Base-by-base conservation (phyloP, 805 yeast genomes). In the Maudiozyma bulderi region DNA sequence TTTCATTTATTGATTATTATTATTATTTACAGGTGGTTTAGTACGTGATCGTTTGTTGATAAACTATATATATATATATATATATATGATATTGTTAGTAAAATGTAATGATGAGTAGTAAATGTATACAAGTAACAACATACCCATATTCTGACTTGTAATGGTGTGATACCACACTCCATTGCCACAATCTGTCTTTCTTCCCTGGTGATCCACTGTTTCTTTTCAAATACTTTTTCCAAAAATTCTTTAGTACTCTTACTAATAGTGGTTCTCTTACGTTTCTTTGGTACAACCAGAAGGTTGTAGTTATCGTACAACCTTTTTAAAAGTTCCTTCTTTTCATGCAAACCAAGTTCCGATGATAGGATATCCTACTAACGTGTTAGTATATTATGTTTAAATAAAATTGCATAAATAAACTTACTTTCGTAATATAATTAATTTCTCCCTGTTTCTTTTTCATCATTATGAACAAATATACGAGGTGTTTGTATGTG, bases 71-170 rank as follows among this genome's bases (percentile, higher is more conserved):
- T 15, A 37, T 34, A 34, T 34, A 34, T 34, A 34, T 34, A 34
- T 34, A 34, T 34, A 34, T 34, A 34, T 34, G 34, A 31, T 31
- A 31, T 31, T 31, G 34, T 31, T 31, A 31, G 34, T 31, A 31
- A 31, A 47, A 47, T 35, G 43, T 43, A 35, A 35, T n/a, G 13
- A 31, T 31, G 34, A 31, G 34, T 31, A 31, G 34, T 31, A 31
- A 31, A 31, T 31, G 34, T 31, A n/a, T n/a, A n/a, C n/a, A n/a
- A n/a, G n/a, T 38, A 28, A 26, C 37, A 43, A 55, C 58, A 55
- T 55, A 55, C 40, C 62, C 62, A 58, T 32, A 55, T 54, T 47
- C 60, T 54, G 28, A 58, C 62, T 49, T 58, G 60, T 37, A 51
- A 47, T 30, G 59, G 54, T 32, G 56, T 52, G 37, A 58, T 47